Percentiles rank a stretch among this genome's conserved stretches.
phyloP scores from a whole-genome alignment of 2,329 filamentous ascomycete genomes.

The Geosmithia putterillii region DNA sequence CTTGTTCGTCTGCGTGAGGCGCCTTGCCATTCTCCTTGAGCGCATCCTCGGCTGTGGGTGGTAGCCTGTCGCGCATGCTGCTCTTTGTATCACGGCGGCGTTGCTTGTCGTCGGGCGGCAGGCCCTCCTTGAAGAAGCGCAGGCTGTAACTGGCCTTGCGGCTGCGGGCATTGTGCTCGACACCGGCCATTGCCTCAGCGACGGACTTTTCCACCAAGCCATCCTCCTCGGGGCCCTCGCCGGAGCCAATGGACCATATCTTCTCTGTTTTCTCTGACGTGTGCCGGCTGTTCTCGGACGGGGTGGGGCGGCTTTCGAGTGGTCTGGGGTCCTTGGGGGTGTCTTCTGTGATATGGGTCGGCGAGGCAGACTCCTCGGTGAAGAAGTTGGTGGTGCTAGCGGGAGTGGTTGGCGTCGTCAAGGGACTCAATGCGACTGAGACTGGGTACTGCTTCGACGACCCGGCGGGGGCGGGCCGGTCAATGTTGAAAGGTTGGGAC shows the following conservation, averaged over 20 bases:
- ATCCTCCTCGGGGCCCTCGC: slow-evolving; percentile 33
- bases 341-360: slow-evolving; percentile 10
- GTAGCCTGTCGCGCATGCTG: slow-evolving; percentile 25
- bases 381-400: slow-evolving; percentile 5
- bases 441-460: no score
- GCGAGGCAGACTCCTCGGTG: background rate
- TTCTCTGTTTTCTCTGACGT: slow-evolving; percentile 48
- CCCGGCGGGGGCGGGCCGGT: slow-evolving; percentile 11
- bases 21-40: background rate
- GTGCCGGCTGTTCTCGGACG: slow-evolving; percentile 26
- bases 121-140: slow-evolving; percentile 54
- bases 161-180: slow-evolving; percentile 52
- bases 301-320: slow-evolving; percentile 20
- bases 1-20: background rate
- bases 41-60: slow-evolving; percentile 21
- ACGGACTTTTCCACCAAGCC: slow-evolving; percentile 55
- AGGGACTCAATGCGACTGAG: background rate
- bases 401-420: slow-evolving; percentile 8
- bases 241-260: slow-evolving; percentile 50
- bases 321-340: slow-evolving; percentile 7
- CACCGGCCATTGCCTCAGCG: slow-evolving; percentile 45
- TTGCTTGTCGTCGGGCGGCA: slow-evolving; percentile 43
- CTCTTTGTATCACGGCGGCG: slow-evolving; percentile 36
- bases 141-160: slow-evolving; percentile 56
- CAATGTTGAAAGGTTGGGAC: slow-evolving; percentile 21